Base-by-base conservation (phyloP, 352 stramenopile genomes). In the Globisporangium paroecandrum region DNA sequence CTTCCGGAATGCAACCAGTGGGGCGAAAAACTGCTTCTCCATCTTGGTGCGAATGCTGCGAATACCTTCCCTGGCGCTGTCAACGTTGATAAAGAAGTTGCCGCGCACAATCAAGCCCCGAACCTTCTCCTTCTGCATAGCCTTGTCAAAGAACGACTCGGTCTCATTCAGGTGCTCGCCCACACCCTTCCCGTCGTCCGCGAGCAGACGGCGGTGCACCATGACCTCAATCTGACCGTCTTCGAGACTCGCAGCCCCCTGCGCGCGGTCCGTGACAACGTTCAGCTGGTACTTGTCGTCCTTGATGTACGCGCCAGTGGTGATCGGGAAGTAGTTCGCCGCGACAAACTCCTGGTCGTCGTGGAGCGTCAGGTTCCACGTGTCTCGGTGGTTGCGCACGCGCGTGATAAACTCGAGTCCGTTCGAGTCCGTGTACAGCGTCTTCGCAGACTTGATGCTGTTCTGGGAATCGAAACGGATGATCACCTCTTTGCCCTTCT, bases 321-420 rank as follows among this genome's bases (percentile, higher is more conserved):
- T 99, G n/a, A 99, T 93, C 1, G 97, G 97, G 69, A 98, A 98
- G 79, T 98, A 99, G 76, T 99, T 99, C 47, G 93, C 95, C 13
- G 97, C 87, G 51, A 99, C 88, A 55, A 89, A 90, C 75, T 99
- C 93, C 59, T 90, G 85, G 25, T 97, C 89, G 41, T 97, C 97
- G 66, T 76, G 97, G 36, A 79, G 75, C 55, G 81, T 87, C 38
- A 98, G 65, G 62, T 98, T 85, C 87, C 89, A 98, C 38, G 90
- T 97, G 29, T 91, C 85, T 22, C 94, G 82, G 68, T 93, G 81
- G 74, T 98, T 94, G 36, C 90, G 83, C 64, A 93, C 77, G 24
- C 97, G 89, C 46, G 91, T 73, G 61, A 98, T 74, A 66, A 99
- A 98, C 76, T 99, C 96, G 41, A 97, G 70, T 2, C 93, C 96